phyloP scores from a whole-genome alignment of 1,284 basidiomycete species.

The Ustilago shanxiensis region DNA sequence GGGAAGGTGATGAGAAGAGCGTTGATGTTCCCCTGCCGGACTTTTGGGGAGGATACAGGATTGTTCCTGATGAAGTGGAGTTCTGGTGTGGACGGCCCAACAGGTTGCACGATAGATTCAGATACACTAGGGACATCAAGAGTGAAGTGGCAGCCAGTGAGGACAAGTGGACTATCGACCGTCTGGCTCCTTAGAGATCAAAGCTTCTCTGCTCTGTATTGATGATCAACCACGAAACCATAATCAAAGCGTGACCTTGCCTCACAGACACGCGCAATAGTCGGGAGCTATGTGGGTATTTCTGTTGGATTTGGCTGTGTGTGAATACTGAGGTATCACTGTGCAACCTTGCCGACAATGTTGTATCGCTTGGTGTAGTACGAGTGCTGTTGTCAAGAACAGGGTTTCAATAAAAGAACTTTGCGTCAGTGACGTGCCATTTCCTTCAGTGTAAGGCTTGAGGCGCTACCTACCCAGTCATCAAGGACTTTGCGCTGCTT shows the following conservation, averaged over 20 bases:
- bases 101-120: slow-evolving; percentile 66
- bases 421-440: not conserved
- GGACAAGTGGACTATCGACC: slow-evolving; percentile 55
- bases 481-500: slow-evolving; percentile 86
- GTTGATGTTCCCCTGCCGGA: slow-evolving; percentile 80
- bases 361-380: slow-evolving; percentile 70
- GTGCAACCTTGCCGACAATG: slow-evolving; percentile 65
- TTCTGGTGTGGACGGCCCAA: slow-evolving; percentile 68
- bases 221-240: not conserved
- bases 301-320: not conserved
- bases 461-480: slow-evolving; percentile 77
- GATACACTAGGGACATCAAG: slow-evolving; percentile 51
- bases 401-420: not conserved
- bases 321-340: not conserved
- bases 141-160: slow-evolving; percentile 22
- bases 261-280: not conserved
- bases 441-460: not conserved
- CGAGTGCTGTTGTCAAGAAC: slow-evolving; percentile 36
- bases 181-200: slow-evolving; percentile 55
- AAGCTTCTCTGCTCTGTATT: not conserved
- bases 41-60: slow-evolving; percentile 96
- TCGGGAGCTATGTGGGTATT: not conserved
- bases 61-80: slow-evolving; percentile 84
- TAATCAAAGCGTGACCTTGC: not conserved
- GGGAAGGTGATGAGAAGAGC: slow-evolving; percentile 29